These are phyloP conservation scores for Spencermartinsiella europaea DNA, from an alignment of 805 yeast genomes.

Conservation along the genomic window DNA sequence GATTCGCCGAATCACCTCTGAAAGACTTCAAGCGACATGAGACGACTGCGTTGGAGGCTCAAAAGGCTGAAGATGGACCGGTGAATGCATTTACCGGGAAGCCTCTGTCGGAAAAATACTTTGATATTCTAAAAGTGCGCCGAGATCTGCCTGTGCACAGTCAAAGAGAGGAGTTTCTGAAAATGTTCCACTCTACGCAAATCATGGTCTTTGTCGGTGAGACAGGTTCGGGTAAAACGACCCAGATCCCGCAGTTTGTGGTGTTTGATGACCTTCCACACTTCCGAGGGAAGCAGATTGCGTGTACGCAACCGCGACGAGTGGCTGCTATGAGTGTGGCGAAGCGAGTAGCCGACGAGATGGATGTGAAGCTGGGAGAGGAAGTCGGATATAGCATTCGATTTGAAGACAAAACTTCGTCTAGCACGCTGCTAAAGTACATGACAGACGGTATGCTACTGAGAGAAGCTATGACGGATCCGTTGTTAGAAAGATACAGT, in stretches of 20 bases:
- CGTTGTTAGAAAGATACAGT: slow-evolving; percentile 69
- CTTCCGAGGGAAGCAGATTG: slow-evolving; percentile 74
- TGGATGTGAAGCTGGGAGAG: slow-evolving; percentile 88
- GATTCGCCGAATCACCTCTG: neutral
- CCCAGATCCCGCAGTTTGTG: slow-evolving; percentile 97
- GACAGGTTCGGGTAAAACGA: slow-evolving; percentile 98
- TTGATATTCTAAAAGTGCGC: slow-evolving; percentile 71
- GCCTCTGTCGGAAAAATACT: slow-evolving; percentile 57
- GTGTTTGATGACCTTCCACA: slow-evolving; percentile 90
- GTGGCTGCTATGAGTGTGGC: slow-evolving; percentile 99
- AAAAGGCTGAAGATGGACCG: slow-evolving; percentile 39
- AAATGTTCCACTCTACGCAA: slow-evolving; percentile 79
- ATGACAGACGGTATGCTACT: slow-evolving; percentile 99
- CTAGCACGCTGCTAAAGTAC: slow-evolving; percentile 79
- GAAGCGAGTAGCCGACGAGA: slow-evolving; percentile 92
- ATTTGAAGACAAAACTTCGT: slow-evolving; percentile 82
- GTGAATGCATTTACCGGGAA: slow-evolving; percentile 78
- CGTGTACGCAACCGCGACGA: slow-evolving; percentile 94
- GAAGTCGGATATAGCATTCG: slow-evolving; percentile 95
- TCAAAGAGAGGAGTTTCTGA: slow-evolving; percentile 83
- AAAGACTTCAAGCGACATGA: slow-evolving; percentile 23
- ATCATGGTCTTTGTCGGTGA: slow-evolving; percentile 98
- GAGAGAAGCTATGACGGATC: slow-evolving; percentile 97
- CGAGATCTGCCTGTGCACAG: slow-evolving; percentile 90
- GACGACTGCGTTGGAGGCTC: slow-evolving; percentile 32